Conservation (phyloP, 805 yeast species). For the Candida alai region DNA sequence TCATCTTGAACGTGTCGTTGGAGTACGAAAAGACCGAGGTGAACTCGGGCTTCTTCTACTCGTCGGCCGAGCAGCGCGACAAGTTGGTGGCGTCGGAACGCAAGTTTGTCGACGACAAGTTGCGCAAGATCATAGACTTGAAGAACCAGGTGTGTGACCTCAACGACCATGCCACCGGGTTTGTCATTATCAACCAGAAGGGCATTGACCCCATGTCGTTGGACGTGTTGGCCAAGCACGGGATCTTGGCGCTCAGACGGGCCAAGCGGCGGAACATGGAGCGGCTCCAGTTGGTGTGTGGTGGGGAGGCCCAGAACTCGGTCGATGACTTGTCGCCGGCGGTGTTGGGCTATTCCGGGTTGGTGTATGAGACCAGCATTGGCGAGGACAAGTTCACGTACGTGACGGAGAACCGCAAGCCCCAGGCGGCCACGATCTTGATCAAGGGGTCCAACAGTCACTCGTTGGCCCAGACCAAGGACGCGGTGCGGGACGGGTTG, state of each 20-base stretch:
- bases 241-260: slow-evolving; percentile 90
- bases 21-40: slow-evolving; percentile 98
- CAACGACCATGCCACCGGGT: slow-evolving; percentile 66
- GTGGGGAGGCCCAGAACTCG: slow-evolving; percentile 96
- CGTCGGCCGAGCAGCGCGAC: slow-evolving; percentile 94
- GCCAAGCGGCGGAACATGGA: slow-evolving; percentile 99
- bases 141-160: slow-evolving; percentile 88
- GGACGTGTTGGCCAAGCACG: slow-evolving; percentile 89
- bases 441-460: slow-evolving; percentile 93
- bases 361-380: slow-evolving; percentile 84
- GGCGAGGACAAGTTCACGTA: slow-evolving; percentile 98
- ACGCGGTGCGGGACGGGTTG: slow-evolving; percentile 95
- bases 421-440: slow-evolving; percentile 85
- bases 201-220: slow-evolving; percentile 98
- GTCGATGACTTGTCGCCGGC: slow-evolving; percentile 86
- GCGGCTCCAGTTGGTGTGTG: slow-evolving; percentile 91
- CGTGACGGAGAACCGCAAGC: slow-evolving; percentile 85
- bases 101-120: slow-evolving; percentile 88
- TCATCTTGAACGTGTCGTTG: slow-evolving; percentile 87
- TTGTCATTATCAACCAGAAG: slow-evolving; percentile 95
- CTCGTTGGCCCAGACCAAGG: slow-evolving; percentile 86
- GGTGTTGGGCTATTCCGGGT: slow-evolving; percentile 83
- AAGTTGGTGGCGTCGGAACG: slow-evolving; percentile 91
- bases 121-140: slow-evolving; percentile 85
- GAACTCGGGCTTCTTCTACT: slow-evolving; percentile 91